phyloP scores from a whole-genome alignment of 1,284 basidiomycete species.

The Polyporus tsugae region DNA sequence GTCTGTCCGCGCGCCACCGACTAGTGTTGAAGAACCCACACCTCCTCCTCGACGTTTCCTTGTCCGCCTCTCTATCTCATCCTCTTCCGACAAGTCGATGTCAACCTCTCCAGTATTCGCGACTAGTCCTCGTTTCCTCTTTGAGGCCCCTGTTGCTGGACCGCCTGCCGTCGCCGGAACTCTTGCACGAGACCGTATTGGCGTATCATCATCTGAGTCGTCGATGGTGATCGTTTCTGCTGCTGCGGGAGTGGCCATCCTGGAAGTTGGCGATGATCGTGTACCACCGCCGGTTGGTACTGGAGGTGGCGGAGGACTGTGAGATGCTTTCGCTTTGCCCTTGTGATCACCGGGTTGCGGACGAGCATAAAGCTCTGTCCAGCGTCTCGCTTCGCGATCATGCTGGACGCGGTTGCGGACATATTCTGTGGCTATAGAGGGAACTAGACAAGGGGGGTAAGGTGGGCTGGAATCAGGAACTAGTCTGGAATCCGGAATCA shows the following conservation, averaged over 20 bases:
- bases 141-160: conserved; percentile 21
- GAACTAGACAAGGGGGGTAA: conserved; percentile 52
- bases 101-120: conserved; percentile 22
- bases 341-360: conserved; percentile 47
- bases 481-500: conserved; percentile 6
- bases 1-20: conserved; percentile 27
- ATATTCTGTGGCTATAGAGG: conserved; percentile 77
- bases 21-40: conserved; percentile 10
- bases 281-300: conserved; percentile 27
- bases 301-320: conserved; percentile 22
- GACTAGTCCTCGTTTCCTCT: conserved; percentile 39
- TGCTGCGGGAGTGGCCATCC: conserved; percentile 27
- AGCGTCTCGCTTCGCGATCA: conserved; percentile 69
- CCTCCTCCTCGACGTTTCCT: conserved; percentile 29
- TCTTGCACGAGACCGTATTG: conserved; percentile 29
- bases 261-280: conserved; percentile 24
- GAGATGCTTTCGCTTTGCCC: conserved; percentile 45
- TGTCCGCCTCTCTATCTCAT: conserved; percentile 22
- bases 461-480: background rate
- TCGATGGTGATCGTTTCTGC: conserved; percentile 54
- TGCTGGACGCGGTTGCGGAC: conserved; percentile 68
- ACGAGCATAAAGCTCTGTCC: conserved; percentile 68
- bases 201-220: conserved; percentile 56
- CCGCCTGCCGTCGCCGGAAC: conserved; percentile 1
- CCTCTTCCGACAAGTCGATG: conserved; percentile 33